Percentiles rank a stretch among this genome's conserved stretches.
Evolutionary conservation across 176 grass and related monocot genomes (phyloP).

Genomic region (Zea luxurians): DNA sequence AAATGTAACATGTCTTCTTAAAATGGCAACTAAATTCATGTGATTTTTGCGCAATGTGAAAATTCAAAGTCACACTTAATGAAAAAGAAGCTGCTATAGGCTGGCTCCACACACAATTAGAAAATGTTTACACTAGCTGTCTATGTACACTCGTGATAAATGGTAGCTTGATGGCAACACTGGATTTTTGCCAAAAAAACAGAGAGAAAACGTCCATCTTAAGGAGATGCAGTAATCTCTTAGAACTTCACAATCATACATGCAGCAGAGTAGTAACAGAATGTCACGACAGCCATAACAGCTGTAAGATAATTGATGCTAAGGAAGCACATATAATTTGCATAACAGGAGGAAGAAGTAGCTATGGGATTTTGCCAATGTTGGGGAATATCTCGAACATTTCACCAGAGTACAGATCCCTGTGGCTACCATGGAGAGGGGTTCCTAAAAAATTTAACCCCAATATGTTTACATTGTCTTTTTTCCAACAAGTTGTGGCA

Average conservation of each 20-base stretch:
- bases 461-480: background rate
- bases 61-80: background rate
- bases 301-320: background rate
- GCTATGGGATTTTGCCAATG: background rate
- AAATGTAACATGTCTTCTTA: conserved; percentile 6
- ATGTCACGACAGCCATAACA: background rate
- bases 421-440: background rate
- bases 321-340: background rate
- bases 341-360: background rate
- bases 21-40: background rate
- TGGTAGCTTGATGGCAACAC: conserved; percentile 1
- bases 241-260: background rate
- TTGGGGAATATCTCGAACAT: background rate
- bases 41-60: background rate
- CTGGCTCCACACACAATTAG: background rate
- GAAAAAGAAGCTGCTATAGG: background rate
- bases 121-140: background rate
- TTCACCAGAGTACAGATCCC: conserved; percentile 8
- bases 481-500: background rate
- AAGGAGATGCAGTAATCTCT: background rate
- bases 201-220: background rate
- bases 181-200: background rate
- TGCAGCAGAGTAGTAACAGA: background rate
- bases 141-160: background rate
- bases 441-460: background rate